Conservation (phyloP, 257 asterid genomes). For the Eucommia ulmoides region DNA sequence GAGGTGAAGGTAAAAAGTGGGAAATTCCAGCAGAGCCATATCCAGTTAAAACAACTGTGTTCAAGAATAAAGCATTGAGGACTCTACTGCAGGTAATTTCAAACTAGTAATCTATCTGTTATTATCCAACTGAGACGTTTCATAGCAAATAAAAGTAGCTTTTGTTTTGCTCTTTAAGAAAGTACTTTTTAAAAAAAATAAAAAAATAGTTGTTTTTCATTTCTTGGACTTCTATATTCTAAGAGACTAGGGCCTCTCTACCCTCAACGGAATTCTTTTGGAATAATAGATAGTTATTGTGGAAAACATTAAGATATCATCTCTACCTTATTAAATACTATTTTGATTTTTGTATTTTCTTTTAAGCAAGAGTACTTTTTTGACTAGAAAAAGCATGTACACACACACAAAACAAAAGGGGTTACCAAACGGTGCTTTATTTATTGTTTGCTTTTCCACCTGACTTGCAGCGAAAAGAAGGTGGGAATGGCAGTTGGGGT, state of each 20-base stretch:
- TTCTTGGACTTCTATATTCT: no score
- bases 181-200: no score
- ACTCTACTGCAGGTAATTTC: conserved; percentile 61
- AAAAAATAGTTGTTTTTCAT: no score
- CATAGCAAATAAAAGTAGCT: background rate
- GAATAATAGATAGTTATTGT: no score
- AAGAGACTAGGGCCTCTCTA: no score
- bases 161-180: no score
- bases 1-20: conserved; percentile 51
- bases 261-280: no score
- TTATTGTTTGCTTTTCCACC: conserved; percentile 12
- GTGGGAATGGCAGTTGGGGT: conserved; percentile 46
- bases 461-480: conserved; percentile 48
- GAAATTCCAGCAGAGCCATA: conserved; percentile 70
- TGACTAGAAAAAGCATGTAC: background rate
- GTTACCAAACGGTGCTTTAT: background rate
- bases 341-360: background rate
- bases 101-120: conserved; percentile 2
- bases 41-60: conserved; percentile 60
- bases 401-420: no score
- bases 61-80: conserved; percentile 73
- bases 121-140: background rate
- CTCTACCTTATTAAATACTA: background rate
- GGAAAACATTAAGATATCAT: no score
- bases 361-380: background rate